Evolutionary conservation across 192 early-diverging fungal genomes (phyloP).

Genomic region (Jimgerdemannia flammicorona): DNA sequence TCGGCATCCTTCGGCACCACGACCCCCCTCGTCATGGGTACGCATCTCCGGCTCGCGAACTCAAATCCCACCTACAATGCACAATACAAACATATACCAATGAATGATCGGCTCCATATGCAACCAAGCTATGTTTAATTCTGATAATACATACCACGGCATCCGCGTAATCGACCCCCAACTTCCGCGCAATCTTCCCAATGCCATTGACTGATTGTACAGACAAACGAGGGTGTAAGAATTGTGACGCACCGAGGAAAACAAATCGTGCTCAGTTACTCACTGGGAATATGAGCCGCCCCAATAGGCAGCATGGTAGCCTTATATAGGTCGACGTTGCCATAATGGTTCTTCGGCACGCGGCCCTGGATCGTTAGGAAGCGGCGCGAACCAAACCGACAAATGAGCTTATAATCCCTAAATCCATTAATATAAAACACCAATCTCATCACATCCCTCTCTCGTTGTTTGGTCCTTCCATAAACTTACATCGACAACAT

Average conservation of each 20-base stretch:
- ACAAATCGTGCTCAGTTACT: constrained; percentile 5
- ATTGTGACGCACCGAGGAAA: not conserved
- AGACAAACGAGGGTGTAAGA: not conserved
- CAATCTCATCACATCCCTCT: no score
- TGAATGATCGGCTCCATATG: no score
- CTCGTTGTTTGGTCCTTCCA: no score
- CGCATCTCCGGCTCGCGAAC: constrained; percentile 51
- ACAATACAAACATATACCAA: constrained; percentile 1
- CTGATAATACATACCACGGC: constrained; percentile 63
- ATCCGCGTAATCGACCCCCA: constrained; percentile 77
- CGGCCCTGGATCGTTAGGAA: constrained; percentile 48
- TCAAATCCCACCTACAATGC: constrained; percentile 66
- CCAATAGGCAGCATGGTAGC: constrained; percentile 81
- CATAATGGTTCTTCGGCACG: constrained; percentile 80
- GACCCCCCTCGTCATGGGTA: constrained; percentile 65
- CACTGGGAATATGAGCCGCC: constrained; percentile 65
- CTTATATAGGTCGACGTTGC: constrained; percentile 83
- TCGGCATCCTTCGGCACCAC: constrained; percentile 60
- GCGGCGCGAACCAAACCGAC: not conserved
- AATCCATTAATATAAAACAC: no score
- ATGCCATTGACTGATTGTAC: constrained; percentile 46
- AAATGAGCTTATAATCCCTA: not conserved
- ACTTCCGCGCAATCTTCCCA: constrained; percentile 60
- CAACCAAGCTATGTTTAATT: no score
- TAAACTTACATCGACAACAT: constrained; percentile 54